Percentiles rank a stretch among this genome's conserved stretches.
Evolutionary conservation across 2,329 filamentous ascomycete species (phyloP).

Genomic region (Fusarium odoratissimum): DNA sequence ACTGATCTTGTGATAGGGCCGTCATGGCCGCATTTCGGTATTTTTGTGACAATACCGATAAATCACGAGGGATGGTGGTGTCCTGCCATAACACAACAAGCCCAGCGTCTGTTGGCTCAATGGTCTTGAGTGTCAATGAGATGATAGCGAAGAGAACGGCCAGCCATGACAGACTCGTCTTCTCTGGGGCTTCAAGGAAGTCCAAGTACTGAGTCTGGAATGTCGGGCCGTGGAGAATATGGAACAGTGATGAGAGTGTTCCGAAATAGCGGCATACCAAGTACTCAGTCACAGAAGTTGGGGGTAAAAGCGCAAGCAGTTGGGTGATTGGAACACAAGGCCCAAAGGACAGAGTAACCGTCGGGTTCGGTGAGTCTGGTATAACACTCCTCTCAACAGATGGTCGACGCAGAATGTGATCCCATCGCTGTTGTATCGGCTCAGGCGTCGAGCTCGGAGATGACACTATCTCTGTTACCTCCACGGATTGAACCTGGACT

Average conservation of each 20-base stretch:
- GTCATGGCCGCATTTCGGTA: conserved; percentile 13
- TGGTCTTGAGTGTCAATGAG: not conserved
- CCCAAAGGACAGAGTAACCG: not conserved
- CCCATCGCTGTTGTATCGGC: conserved; percentile 21
- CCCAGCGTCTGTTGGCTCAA: not conserved
- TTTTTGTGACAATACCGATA: rapidly evolving
- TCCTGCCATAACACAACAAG: conserved; percentile 1
- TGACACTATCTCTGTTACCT: not conserved
- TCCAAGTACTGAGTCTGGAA: not conserved
- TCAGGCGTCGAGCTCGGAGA: not conserved
- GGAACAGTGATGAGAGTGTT: conserved; percentile 1
- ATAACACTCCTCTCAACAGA: not conserved
- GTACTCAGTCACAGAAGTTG: not conserved
- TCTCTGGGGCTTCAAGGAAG: rapidly evolving
- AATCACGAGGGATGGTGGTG: not conserved
- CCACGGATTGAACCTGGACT: not conserved
- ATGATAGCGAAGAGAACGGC: conserved; percentile 2
- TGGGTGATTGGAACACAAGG: not conserved
- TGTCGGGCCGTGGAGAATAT: conserved; percentile 6
- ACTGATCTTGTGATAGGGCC: conserved; percentile 1
- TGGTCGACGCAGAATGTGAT: not conserved
- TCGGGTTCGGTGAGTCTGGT: not conserved
- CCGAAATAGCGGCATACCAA: conserved; percentile 3
- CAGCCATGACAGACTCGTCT: not conserved
- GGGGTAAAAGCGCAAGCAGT: not conserved